Evolutionary conservation across 2,329 filamentous ascomycete species (phyloP).

Genomic region (Trichoderma arundinaceum): DNA sequence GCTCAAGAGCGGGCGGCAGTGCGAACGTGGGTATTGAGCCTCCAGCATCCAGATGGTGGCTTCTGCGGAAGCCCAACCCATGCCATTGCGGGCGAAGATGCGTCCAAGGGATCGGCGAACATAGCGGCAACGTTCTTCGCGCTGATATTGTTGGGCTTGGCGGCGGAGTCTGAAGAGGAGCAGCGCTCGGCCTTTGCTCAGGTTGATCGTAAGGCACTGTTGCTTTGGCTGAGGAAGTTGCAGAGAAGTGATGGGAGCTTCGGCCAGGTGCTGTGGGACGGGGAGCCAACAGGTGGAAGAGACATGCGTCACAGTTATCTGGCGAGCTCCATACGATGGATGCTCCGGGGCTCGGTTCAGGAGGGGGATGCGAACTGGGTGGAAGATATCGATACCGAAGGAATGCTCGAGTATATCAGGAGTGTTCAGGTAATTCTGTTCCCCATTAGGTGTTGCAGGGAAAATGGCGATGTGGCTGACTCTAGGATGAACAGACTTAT

Average conservation of each 20-base stretch:
- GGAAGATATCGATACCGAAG: constrained; percentile 76
- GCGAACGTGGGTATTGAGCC: constrained; percentile 80
- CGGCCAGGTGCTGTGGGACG: constrained; percentile 73
- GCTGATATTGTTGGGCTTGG: constrained; percentile 69
- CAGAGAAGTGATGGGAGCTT: constrained; percentile 90
- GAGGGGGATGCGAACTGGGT: constrained; percentile 60
- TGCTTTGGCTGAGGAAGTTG: constrained; percentile 75
- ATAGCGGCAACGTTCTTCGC: constrained; percentile 90
- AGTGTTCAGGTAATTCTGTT: constrained; percentile 56
- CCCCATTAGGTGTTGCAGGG: neutral
- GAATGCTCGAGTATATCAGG: constrained; percentile 72
- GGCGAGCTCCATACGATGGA: constrained; percentile 80
- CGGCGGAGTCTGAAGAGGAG: constrained; percentile 49
- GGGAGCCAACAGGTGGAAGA: constrained; percentile 72
- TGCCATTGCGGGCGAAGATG: constrained; percentile 50
- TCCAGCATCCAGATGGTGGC: constrained; percentile 84
- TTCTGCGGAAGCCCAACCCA: constrained; percentile 86
- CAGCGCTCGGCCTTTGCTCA: constrained; percentile 59
- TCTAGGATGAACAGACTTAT: constrained; percentile 65
- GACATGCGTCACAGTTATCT: constrained; percentile 91
- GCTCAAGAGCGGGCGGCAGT: constrained; percentile 52
- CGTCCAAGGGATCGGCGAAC: constrained; percentile 63
- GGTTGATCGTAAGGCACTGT: constrained; percentile 69
- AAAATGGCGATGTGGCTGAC: neutral
- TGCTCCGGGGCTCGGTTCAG: constrained; percentile 68